Percentiles rank a stretch among this genome's conserved stretches.
Evolutionary conservation across 257 asterid genomes (phyloP).

Genomic region (Ophiorrhiza pumila): DNA sequence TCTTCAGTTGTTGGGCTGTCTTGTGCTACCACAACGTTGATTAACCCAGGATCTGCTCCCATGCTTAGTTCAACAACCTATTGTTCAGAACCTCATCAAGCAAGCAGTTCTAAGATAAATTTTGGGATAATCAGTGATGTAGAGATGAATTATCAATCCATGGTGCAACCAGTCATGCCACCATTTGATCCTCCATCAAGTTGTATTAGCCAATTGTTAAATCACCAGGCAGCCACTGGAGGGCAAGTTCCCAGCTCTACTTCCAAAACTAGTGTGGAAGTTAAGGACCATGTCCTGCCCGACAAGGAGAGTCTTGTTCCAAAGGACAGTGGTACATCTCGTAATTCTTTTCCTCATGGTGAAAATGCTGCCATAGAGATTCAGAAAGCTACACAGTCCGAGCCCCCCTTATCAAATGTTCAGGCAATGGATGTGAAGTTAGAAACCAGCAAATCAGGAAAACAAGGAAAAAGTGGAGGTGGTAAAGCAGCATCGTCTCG

Average conservation of each 20-base stretch:
- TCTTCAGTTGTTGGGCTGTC: constrained; percentile 69
- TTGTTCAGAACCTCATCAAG: constrained; percentile 50
- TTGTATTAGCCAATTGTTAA: constrained; percentile 27
- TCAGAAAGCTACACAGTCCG: constrained; percentile 36
- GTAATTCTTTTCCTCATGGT: constrained; percentile 30
- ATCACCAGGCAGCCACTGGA: constrained; percentile 33
- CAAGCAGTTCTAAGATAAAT: constrained; percentile 27
- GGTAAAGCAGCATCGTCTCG: constrained; percentile 75
- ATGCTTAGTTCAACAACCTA: constrained; percentile 69
- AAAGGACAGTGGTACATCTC: constrained; percentile 29
- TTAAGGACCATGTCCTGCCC: constrained; percentile 23
- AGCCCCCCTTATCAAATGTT: constrained; percentile 37
- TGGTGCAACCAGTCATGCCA: constrained; percentile 27
- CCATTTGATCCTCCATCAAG: constrained; percentile 40
- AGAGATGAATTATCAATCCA: constrained; percentile 29
- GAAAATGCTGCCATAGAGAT: constrained; percentile 37
- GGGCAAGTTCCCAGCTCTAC: constrained; percentile 36
- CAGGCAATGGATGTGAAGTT: constrained; percentile 40
- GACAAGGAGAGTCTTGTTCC: constrained; percentile 36
- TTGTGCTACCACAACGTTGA: constrained; percentile 71
- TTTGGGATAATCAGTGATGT: constrained; percentile 33
- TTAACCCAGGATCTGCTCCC: constrained; percentile 68
- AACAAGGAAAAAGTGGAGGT: constrained; percentile 51
- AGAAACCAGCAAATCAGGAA: constrained; percentile 54
- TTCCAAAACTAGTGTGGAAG: constrained; percentile 34